phyloP scores from a whole-genome alignment of 306 rosid genomes.

The Fragaria iinumae region DNA sequence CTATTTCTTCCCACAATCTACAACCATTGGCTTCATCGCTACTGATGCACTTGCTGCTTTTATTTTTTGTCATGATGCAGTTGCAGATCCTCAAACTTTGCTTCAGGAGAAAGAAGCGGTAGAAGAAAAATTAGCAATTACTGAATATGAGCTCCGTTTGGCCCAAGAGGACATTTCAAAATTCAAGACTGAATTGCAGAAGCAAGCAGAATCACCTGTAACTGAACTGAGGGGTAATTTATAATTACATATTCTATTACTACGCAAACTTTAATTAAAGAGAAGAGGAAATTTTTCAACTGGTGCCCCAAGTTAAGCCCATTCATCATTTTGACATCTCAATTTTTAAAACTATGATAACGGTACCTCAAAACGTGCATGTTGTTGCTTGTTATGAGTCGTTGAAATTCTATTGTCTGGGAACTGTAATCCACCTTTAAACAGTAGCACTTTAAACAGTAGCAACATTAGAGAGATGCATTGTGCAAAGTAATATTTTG shows the following conservation, averaged over 20 bases:
- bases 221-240: slow-evolving; percentile 49
- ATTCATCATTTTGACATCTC: too few species aligned
- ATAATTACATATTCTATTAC: background rate
- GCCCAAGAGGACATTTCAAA: slow-evolving; percentile 83
- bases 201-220: slow-evolving; percentile 44
- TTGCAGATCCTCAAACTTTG: slow-evolving; percentile 90
- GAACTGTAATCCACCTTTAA: slow-evolving; percentile 9
- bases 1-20: background rate
- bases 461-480: slow-evolving; percentile 8
- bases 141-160: slow-evolving; percentile 88
- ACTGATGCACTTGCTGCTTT: slow-evolving; percentile 9
- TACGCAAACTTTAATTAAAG: too few species aligned
- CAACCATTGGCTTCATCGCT: too few species aligned
- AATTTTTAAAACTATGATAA: too few species aligned
- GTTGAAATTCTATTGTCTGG: slow-evolving; percentile 6
- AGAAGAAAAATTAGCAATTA: slow-evolving; percentile 78
- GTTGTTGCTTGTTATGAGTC: background rate
- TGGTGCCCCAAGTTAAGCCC: too few species aligned
- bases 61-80: slow-evolving; percentile 42
- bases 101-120: slow-evolving; percentile 81
- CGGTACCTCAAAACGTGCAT: too few species aligned
- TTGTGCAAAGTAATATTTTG: too few species aligned
- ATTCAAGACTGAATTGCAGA: slow-evolving; percentile 63
- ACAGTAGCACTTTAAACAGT: slow-evolving; percentile 9
- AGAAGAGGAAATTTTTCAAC: too few species aligned